phyloP scores from a whole-genome alignment of 1,139 yeast species.

The Suhomyces anneliseae region DNA sequence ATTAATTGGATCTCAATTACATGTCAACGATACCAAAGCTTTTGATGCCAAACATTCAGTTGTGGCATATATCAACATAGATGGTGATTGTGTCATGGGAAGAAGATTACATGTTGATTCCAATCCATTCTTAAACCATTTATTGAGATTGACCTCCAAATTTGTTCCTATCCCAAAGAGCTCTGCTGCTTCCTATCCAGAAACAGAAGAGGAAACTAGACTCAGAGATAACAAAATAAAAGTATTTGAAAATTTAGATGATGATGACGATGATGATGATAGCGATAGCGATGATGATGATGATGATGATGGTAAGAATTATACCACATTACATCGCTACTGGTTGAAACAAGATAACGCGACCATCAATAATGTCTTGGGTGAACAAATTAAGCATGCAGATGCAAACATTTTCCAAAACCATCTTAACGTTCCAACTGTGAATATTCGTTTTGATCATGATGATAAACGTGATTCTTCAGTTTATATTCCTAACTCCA shows the following conservation, averaged over 20 bases:
- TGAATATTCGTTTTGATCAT: constrained; percentile 38
- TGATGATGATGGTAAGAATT: constrained; percentile 24
- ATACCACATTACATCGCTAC: constrained; percentile 34
- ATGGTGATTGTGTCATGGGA: constrained; percentile 42
- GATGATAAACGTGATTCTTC: constrained; percentile 30
- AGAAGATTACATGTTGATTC: constrained; percentile 39
- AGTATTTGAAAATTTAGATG: neutral
- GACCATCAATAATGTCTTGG: constrained; percentile 34
- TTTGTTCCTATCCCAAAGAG: constrained; percentile 36
- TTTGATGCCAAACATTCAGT: constrained; percentile 28
- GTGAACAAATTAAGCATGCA: constrained; percentile 23
- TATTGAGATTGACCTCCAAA: constrained; percentile 32
- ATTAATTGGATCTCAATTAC: constrained; percentile 31
- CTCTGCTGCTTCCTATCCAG: constrained; percentile 15
- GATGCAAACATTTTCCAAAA: constrained; percentile 39
- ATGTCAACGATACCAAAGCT: constrained; percentile 23
- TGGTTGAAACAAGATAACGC: constrained; percentile 39
- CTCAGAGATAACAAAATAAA: neutral
- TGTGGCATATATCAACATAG: constrained; percentile 42
- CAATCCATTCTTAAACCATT: constrained; percentile 37
- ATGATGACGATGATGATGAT: constrained; percentile 10
- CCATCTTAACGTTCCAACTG: constrained; percentile 31
- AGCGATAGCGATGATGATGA: constrained; percentile 17
- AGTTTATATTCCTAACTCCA: constrained; percentile 38
- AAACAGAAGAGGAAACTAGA: constrained; percentile 1